phyloP scores from a whole-genome alignment of 805 yeast species.

The Candida piceae region DNA sequence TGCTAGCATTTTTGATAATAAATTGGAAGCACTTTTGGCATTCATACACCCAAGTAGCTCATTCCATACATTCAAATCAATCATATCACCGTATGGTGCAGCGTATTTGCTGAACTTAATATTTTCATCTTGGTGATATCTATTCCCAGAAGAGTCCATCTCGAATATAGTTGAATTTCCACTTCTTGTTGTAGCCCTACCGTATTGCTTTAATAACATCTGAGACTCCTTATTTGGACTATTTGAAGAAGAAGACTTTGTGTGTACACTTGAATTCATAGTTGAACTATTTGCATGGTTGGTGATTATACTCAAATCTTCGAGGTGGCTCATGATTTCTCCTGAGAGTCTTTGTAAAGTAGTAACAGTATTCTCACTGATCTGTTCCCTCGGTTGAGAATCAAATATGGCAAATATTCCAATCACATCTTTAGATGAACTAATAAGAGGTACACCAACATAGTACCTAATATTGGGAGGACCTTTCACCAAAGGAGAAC shows the following conservation, averaged over 20 bases:
- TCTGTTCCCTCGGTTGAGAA: conserved; percentile 32
- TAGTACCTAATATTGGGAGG: conserved; percentile 58
- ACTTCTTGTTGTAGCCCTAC: conserved; percentile 51
- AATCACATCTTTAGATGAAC: conserved; percentile 37
- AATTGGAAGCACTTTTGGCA: conserved; percentile 39
- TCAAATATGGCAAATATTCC: conserved; percentile 63
- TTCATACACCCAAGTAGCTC: conserved; percentile 33
- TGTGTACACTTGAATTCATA: background rate
- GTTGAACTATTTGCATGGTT: background rate
- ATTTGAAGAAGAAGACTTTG: conserved; percentile 2
- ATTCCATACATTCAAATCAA: conserved; percentile 34
- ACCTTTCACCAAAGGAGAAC: conserved; percentile 60
- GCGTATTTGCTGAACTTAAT: conserved; percentile 37
- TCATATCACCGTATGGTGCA: conserved; percentile 21
- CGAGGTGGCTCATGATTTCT: conserved; percentile 39
- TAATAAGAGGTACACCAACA: conserved; percentile 55
- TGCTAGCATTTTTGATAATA: conserved; percentile 34
- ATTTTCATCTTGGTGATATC: conserved; percentile 47
- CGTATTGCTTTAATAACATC: conserved; percentile 35
- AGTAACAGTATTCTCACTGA: conserved; percentile 32
- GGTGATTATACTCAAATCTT: conserved; percentile 5
- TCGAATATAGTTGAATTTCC: conserved; percentile 43
- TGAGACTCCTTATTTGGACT: conserved; percentile 8
- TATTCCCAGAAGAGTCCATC: conserved; percentile 59
- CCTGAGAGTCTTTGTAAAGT: conserved; percentile 34